A percentile compares a stretch with the other conserved stretches of the same genome.
These are phyloP conservation scores for Gamsiella multidivaricata DNA, from an alignment of 192 early-diverging fungal species.

Conservation along the genomic window DNA sequence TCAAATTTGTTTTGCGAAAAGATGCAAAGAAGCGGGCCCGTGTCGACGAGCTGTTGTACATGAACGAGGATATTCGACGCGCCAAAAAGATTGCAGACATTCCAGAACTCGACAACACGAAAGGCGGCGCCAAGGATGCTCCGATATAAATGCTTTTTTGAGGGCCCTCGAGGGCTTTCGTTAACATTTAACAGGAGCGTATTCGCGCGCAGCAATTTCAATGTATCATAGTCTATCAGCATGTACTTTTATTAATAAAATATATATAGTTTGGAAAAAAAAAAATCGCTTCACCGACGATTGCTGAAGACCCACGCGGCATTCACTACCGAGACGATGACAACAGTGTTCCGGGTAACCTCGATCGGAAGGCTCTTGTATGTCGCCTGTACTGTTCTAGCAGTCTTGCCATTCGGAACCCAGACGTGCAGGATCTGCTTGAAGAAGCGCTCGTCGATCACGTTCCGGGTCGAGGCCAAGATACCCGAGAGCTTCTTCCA, in stretches of 20 bases:
- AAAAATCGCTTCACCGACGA: constrained; percentile 14
- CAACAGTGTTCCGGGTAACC: constrained; percentile 51
- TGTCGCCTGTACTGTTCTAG: constrained; percentile 49
- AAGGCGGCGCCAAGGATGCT: constrained; percentile 37
- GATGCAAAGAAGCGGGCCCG: constrained; percentile 87
- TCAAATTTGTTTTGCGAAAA: constrained; percentile 78
- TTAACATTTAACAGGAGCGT: too few relatives aligned
- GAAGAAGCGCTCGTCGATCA: constrained; percentile 52
- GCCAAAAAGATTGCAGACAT: constrained; percentile 61
- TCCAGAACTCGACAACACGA: constrained; percentile 49
- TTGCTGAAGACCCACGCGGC: constrained; percentile 54
- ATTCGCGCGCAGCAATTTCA: too few relatives aligned
- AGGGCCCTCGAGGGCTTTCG: too few relatives aligned
- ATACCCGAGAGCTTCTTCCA: constrained; percentile 58
- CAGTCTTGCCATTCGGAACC: constrained; percentile 56
- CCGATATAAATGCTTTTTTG: constrained; percentile 7
- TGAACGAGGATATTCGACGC: constrained; percentile 80
- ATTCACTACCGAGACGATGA: constrained; percentile 52
- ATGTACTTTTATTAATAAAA: constrained; percentile 19
- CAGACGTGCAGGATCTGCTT: constrained; percentile 66
- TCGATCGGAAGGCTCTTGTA: constrained; percentile 41
- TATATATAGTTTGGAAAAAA: background rate
- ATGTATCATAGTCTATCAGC: constrained; percentile 1
- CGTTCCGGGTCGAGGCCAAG: constrained; percentile 52
- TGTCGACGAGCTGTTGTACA: constrained; percentile 82